phyloP scores from a whole-genome alignment of 2,329 filamentous ascomycete species.

The Cercospora sojina region DNA sequence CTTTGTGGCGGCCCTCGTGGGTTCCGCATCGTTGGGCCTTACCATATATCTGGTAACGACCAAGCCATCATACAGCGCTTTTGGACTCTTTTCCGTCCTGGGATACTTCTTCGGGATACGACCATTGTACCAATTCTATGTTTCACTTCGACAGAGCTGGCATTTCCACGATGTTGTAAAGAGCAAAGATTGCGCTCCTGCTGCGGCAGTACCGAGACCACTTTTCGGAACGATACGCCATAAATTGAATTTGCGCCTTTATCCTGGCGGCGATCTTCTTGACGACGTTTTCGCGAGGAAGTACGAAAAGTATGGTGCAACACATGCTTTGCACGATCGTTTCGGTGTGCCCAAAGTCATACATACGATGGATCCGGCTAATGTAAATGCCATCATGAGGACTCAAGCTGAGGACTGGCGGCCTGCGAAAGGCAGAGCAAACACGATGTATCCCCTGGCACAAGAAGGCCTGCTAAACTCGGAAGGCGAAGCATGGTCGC shows the following conservation, averaged over 20 bases:
- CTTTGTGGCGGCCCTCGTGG: conserved; percentile 1
- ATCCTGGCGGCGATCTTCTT: conserved; percentile 23
- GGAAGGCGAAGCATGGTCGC: conserved; percentile 23
- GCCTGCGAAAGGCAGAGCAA: conserved; percentile 19
- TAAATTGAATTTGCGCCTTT: conserved; percentile 22
- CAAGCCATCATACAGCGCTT: neutral
- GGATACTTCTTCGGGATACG: neutral
- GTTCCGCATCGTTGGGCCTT: conserved; percentile 1
- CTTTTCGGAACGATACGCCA: conserved; percentile 22
- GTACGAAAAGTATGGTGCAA: conserved; percentile 22
- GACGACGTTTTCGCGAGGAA: conserved; percentile 25
- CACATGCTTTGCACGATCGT: conserved; percentile 21
- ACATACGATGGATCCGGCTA: conserved; percentile 26
- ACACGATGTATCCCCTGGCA: conserved; percentile 26
- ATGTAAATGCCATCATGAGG: conserved; percentile 24
- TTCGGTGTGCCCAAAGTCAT: conserved; percentile 23
- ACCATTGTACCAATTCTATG: neutral
- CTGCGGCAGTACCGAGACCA: conserved; percentile 15
- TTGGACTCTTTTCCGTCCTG: neutral
- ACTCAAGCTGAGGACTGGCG: conserved; percentile 21
- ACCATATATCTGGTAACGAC: neutral
- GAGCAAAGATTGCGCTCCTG: conserved; percentile 15
- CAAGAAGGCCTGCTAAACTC: conserved; percentile 26
- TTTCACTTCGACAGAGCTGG: neutral
- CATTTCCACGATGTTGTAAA: neutral